Percentiles rank a stretch among this genome's conserved stretches.
Conservation (phyloP, 2,329 filamentous ascomycete species). For the Aspergillus alliaceus region DNA sequence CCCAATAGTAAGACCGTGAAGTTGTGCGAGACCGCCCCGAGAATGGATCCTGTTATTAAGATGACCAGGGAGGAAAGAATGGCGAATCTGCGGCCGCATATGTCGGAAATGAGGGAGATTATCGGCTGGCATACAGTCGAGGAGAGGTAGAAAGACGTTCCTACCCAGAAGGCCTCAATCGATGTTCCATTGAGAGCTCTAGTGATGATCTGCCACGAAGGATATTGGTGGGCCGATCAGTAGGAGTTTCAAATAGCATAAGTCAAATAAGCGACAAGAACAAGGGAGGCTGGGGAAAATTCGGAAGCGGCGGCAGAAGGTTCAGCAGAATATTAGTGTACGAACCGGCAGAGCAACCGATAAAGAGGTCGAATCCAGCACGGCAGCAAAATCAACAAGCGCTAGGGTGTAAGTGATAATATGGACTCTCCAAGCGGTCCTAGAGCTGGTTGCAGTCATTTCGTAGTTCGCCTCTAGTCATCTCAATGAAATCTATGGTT, state of each 20-base stretch:
- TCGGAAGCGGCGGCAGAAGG: neutral
- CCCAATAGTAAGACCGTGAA: neutral
- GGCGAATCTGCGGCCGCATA: neutral
- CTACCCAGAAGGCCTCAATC: neutral
- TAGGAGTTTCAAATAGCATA: too few species aligned
- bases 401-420: neutral
- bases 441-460: too few species aligned
- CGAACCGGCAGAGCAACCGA: neutral
- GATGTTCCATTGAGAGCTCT: neutral
- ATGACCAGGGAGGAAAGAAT: neutral
- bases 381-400: neutral
- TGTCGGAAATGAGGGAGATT: neutral
- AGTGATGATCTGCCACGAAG: neutral
- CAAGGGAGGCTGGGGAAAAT: too few species aligned
- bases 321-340: too few species aligned
- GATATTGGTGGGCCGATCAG: neutral
- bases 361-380: neutral
- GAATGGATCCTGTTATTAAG: neutral
- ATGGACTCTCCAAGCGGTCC: too few species aligned
- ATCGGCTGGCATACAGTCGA: neutral
- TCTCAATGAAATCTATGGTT: too few species aligned
- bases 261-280: too few species aligned
- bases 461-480: too few species aligned
- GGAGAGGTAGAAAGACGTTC: neutral
- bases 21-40: neutral